Percentiles rank a stretch among this genome's conserved stretches.
phyloP scores from a whole-genome alignment of 495 filamentous ascomycete species.

The Talaromyces liani region DNA sequence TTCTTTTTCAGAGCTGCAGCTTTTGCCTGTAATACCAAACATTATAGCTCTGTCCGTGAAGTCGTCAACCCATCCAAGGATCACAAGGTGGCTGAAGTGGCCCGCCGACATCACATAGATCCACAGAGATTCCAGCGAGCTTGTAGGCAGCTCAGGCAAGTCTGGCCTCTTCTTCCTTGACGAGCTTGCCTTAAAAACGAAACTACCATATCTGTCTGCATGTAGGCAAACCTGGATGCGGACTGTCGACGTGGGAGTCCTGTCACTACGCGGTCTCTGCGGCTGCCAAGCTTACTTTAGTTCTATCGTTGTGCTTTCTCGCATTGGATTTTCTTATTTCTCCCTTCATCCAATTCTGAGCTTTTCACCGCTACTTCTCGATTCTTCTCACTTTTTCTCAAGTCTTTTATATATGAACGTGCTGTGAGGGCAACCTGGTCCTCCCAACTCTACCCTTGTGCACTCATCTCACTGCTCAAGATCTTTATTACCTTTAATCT shows the following conservation, averaged over 20 bases:
- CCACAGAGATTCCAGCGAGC: constrained; percentile 27
- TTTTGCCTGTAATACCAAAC: constrained; percentile 24
- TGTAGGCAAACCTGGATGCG: not conserved
- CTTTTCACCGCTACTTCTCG: no score
- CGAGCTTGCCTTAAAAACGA: not conserved
- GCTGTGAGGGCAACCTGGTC: no score
- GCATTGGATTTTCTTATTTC: no score
- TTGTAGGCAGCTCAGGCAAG: constrained; percentile 22
- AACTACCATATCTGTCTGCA: not conserved
- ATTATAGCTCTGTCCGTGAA: constrained; percentile 28
- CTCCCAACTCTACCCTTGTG: no score
- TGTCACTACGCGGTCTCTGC: not conserved
- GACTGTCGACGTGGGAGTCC: not conserved
- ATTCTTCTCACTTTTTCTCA: no score
- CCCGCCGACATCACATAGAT: constrained; percentile 36
- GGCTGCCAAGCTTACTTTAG: constrained; percentile 11
- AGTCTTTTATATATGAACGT: no score
- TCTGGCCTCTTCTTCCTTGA: constrained; percentile 36
- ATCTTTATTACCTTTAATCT: no score
- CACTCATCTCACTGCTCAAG: no score
- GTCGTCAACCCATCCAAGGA: constrained; percentile 46
- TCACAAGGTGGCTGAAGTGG: constrained; percentile 37
- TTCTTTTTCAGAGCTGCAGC: constrained; percentile 37
- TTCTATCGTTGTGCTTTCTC: no score
- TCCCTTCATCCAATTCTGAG: no score